phyloP scores from a whole-genome alignment of 176 grass and related monocot genomes.

The Phragmites australis region DNA sequence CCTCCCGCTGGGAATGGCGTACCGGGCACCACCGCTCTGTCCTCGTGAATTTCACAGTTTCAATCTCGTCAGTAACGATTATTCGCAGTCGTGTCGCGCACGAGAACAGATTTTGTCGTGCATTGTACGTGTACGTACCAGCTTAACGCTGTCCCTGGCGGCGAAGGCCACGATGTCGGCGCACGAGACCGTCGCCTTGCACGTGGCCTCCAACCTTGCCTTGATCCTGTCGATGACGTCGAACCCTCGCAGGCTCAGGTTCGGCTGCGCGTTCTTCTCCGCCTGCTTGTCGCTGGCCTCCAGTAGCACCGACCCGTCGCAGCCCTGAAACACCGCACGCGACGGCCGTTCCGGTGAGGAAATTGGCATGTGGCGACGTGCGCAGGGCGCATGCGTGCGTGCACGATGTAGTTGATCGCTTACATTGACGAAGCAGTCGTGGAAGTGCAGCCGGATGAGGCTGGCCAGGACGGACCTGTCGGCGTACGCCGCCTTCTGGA shows the following conservation, averaged over 20 bases:
- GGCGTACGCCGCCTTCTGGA: slow-evolving; percentile 1
- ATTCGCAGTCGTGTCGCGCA: not conserved
- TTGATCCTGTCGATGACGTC: slow-evolving; percentile 33
- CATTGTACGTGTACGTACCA: not conserved
- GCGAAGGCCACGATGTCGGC: slow-evolving; percentile 46
- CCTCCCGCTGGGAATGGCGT: slow-evolving; percentile 49
- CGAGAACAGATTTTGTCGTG: not conserved
- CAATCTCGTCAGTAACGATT: not conserved
- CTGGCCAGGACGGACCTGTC: slow-evolving; percentile 36
- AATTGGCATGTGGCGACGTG: not conserved
- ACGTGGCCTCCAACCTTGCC: slow-evolving; percentile 26
- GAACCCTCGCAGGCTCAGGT: slow-evolving; percentile 34
- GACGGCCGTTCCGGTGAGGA: not conserved
- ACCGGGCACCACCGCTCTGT: slow-evolving; percentile 53
- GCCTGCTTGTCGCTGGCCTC: slow-evolving; percentile 27
- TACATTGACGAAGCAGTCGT: slow-evolving; percentile 89
- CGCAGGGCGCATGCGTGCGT: not conserved
- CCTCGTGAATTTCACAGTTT: not conserved
- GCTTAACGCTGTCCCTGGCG: slow-evolving; percentile 54
- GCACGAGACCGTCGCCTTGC: slow-evolving; percentile 38
- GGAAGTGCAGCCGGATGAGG: slow-evolving; percentile 79
- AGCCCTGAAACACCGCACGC: slow-evolving; percentile 14
- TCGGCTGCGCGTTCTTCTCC: slow-evolving; percentile 49
- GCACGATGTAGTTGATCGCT: not conserved
- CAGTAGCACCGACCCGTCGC: slow-evolving; percentile 47